Base-by-base conservation (phyloP, 202 grass and related monocot genomes). In the Bolboschoenoplectus hybrid region DNA sequence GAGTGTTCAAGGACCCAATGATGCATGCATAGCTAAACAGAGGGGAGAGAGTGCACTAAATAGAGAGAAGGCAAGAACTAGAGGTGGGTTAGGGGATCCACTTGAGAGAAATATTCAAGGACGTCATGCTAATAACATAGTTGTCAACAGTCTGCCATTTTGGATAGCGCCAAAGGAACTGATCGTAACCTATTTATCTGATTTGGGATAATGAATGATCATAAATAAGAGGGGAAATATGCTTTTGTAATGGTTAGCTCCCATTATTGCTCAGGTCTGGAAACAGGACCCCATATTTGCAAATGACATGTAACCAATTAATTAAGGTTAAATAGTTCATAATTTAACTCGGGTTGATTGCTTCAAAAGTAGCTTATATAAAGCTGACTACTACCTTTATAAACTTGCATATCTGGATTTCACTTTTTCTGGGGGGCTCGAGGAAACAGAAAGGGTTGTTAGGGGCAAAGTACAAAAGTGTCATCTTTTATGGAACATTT, bases 371-470 rank as follows among this genome's bases (percentile, higher is more conserved):
- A 49, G 69, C 44, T 52, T 75, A 10, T 52, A 52, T 52, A 52
- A 51, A 73, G 47, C 35, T 75, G 2, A 19, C 46, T 35, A 75
- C 71, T 4, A 13, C 7, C 46, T 74, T 34, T 32, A 50, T 74
- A 74, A 70, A 20, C 49, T 73, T 73, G 69, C 1, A 47, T 11
- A 13, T 73, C 43, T 73, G 69, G 43, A 47, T 73, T 73, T 73
- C 17, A 73, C 7, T 49, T 47, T 5, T 73, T 6, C 3, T 47
- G 2, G 4, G 17, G 17, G 16, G 41, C 11, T 44, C 7, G 3
- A 17, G 36, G 36, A 43, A 69, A 26, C 0, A 6, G 10, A 32
- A 73, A 47, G 41, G 9, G 17, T 73, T 73, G 43, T 73, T 49
- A 73, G 44, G 66, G 69, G 17, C 20, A 35, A 35, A 53, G 3